Evolutionary conservation across 2,329 filamentous ascomycete species (phyloP).

Genomic region (Domatiomyces globalis): DNA sequence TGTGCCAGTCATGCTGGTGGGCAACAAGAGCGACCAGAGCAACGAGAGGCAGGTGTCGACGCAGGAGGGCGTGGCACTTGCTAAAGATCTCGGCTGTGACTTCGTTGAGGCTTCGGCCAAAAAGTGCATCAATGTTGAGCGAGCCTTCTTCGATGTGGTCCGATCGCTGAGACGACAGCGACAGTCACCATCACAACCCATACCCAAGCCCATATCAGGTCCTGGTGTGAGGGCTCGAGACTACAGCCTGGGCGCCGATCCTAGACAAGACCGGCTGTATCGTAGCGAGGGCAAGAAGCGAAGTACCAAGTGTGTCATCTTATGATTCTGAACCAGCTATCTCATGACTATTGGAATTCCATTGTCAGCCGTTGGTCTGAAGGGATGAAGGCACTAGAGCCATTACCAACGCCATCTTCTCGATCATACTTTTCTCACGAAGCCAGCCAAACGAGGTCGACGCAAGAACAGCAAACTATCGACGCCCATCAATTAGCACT

Average conservation of each 20-base stretch:
- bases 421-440: neutral
- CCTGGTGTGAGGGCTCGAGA: neutral
- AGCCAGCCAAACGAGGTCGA: neutral
- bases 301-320: slow-evolving; percentile 14
- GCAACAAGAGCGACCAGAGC: slow-evolving; percentile 94
- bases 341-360: neutral
- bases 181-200: slow-evolving; percentile 32
- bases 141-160: slow-evolving; percentile 96
- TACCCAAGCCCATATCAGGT: neutral
- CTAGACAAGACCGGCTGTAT: slow-evolving; percentile 6
- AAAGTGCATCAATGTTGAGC: slow-evolving; percentile 96
- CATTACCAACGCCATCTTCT: neutral
- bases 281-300: slow-evolving; percentile 12
- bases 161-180: slow-evolving; percentile 75
- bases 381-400: neutral
- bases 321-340: slow-evolving; percentile 13
- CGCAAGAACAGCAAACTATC: neutral
- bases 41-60: slow-evolving; percentile 93
- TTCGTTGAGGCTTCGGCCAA: slow-evolving; percentile 96
- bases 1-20: slow-evolving; percentile 95
- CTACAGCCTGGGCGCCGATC: neutral
- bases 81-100: slow-evolving; percentile 83
- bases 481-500: neutral
- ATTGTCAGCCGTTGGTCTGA: neutral
- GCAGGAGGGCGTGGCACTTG: slow-evolving; percentile 83